phyloP scores from a whole-genome alignment of 73 alveolate species.

The Tetrahymena borealis region DNA sequence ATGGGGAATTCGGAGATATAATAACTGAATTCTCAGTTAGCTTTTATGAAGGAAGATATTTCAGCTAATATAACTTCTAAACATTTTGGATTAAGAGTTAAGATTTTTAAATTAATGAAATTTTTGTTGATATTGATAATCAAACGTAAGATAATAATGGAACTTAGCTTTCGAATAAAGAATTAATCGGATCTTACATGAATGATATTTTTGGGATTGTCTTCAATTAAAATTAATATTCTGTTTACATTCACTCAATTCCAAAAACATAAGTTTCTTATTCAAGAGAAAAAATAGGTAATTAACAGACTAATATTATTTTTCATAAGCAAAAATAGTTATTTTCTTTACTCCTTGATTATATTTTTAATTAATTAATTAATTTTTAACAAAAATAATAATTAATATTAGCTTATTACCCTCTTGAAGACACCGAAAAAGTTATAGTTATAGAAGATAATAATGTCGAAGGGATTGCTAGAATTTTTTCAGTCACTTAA shows the following conservation, averaged over 20 bases:
- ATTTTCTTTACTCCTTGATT: too few species aligned
- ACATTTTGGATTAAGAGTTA: neutral
- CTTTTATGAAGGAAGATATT: neutral
- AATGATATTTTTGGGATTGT: neutral
- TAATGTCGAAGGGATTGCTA: neutral
- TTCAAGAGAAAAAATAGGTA: neutral
- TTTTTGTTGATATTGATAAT: neutral
- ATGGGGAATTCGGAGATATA: neutral
- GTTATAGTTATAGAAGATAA: neutral
- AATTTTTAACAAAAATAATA: too few species aligned
- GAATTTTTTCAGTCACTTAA: neutral
- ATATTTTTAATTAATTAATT: too few species aligned
- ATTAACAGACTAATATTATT: neutral
- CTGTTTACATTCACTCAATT: neutral
- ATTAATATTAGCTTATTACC: neutral
- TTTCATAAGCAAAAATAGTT: too few species aligned
- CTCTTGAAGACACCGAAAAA: neutral
- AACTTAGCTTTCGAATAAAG: neutral
- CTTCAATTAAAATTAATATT: neutral
- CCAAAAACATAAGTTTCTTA: neutral
- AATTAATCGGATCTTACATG: neutral
- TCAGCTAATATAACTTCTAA: neutral
- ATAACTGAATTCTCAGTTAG: neutral
- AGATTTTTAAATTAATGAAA: neutral
- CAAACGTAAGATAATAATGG: neutral